phyloP scores from a whole-genome alignment of 2,329 filamentous ascomycete genomes.

The Aspergillus sp. region DNA sequence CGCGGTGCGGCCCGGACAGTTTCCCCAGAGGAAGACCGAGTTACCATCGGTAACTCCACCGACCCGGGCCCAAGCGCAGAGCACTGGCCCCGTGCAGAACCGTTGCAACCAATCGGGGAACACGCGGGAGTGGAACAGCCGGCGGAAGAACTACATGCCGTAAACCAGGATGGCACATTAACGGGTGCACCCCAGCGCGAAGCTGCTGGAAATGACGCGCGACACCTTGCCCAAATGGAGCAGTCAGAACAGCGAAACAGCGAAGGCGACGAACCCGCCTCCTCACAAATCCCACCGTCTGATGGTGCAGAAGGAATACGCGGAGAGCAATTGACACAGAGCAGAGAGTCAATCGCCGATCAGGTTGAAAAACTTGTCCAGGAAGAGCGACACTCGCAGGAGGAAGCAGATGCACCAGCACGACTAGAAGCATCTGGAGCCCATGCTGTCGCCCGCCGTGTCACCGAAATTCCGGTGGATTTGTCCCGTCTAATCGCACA shows the following conservation, averaged over 20 bases:
- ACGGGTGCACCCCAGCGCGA: neutral
- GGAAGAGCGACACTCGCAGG: neutral
- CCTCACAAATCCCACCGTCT: neutral
- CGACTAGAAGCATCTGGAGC: neutral
- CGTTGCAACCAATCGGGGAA: neutral
- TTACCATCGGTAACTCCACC: neutral
- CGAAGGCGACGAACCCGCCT: neutral
- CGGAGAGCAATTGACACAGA: neutral
- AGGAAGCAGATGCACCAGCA: neutral
- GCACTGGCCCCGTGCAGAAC: neutral
- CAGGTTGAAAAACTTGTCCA: neutral
- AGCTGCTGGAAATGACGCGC: neutral
- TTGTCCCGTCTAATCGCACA: constrained; percentile 1
- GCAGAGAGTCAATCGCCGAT: neutral
- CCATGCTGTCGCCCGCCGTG: neutral
- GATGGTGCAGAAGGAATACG: neutral
- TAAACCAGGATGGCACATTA: neutral
- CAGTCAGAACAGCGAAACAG: neutral
- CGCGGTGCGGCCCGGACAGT: neutral
- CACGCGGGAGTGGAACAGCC: neutral
- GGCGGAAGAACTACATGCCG: neutral
- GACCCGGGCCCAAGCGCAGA: neutral
- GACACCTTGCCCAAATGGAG: neutral
- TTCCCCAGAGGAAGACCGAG: neutral
- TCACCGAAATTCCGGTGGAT: constrained; percentile 2